Base-by-base conservation (phyloP, 2,329 filamentous ascomycete genomes). In the Neodidymelliopsis sp. region DNA sequence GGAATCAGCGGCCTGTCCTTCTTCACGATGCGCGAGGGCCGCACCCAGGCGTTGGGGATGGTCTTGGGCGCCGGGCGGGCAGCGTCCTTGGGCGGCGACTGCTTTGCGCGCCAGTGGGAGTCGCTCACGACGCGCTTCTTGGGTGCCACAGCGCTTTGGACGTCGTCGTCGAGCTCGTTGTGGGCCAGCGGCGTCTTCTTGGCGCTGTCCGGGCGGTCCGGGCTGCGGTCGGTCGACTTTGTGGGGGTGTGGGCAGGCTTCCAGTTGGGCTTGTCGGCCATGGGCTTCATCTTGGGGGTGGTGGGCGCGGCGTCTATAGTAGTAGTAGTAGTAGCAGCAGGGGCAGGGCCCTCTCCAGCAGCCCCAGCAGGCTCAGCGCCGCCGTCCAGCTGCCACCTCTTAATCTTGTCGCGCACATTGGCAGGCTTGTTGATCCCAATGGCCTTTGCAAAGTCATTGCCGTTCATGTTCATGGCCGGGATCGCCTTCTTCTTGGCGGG, bases 71-170 rank as follows among this genome's bases (percentile, higher is more conserved):
- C 58, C 1, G 66, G 59, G n/a, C 63, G 65, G 29, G 55, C 49
- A 9, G 54, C 45, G 22, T 70, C 67, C 29, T 73, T 73, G 4
- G 67, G 65, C 22, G 69, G 67, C 4, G 69, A 67, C 46, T 65
- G 64, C 66, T 85, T 86, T 74, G 84, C 84, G 49, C 72, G 71
- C 89, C 93, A 97, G 74, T 96, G 90, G 44, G 89, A 88, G 75
- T 97, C 93, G 70, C 92, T 97, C 53, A 97, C 85, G 43, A 97
- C 90, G 56, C 92, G 85, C 79, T 96, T 97, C 75, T 90, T 91
- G 12, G 93, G 93, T 34, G 90, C 84, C 38, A 79, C 84, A 67
- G 74, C 79, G 61, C 74, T 77, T 67, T 67, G 77, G 52, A 71
- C 71, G 7, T 80, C 77, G 10, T 73, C 69, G 38, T 77, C 71